Percentiles rank a stretch among this genome's conserved stretches.
Conservation (phyloP, 2,329 filamentous ascomycete species). For the Cladophialophora psammophila region DNA sequence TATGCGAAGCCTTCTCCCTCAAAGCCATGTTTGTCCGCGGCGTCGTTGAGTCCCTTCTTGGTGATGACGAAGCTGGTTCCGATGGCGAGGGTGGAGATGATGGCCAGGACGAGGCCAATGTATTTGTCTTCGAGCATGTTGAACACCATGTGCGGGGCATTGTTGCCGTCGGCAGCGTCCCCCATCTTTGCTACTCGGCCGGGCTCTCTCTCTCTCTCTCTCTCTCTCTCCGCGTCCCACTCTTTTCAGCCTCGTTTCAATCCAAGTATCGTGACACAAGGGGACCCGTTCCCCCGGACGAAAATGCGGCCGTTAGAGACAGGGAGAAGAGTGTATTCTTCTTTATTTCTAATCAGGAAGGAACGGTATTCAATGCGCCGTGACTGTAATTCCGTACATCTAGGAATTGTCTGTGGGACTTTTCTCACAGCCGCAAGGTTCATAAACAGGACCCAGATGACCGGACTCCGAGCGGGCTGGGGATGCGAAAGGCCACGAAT, state of each 20-base stretch:
- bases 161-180: not conserved
- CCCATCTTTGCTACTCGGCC: conserved; percentile 6
- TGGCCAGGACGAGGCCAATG: conserved; percentile 56
- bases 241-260: not conserved
- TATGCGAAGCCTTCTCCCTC: conserved; percentile 97
- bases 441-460: conserved; percentile 15
- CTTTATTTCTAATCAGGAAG: not conserved
- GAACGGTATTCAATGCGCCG: conserved; percentile 1
- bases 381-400: conserved; percentile 3
- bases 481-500: not conserved
- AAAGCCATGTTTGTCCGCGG: conserved; percentile 90
- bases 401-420: not conserved
- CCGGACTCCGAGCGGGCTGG: conserved; percentile 23
- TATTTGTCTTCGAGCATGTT: conserved; percentile 49
- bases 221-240: not conserved
- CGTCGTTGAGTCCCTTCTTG: conserved; percentile 95
- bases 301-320: not conserved
- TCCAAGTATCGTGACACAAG: not conserved
- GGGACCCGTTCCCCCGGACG: not conserved
- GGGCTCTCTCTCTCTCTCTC: not conserved
- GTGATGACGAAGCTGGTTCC: conserved; percentile 98
- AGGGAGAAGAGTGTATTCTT: not conserved
- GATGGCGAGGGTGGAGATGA: conserved; percentile 57
- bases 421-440: conserved; percentile 4
- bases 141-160: conserved; percentile 27